Base-by-base conservation (phyloP, 441 rosid genomes). In the Viola pubescens region DNA sequence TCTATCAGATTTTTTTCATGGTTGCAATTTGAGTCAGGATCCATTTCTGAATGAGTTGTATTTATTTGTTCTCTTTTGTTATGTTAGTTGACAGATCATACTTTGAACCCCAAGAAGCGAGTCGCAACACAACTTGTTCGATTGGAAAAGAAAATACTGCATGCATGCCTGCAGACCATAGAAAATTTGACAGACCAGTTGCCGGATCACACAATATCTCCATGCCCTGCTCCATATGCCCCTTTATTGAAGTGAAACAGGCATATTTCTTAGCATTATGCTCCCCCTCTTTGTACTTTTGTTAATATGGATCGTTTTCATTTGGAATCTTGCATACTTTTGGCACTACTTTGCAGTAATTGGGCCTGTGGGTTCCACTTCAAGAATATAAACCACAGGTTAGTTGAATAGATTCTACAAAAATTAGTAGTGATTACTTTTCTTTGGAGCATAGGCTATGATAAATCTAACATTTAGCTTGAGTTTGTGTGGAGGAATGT, bases 111-210 rank as follows among this genome's bases (percentile, higher is more conserved):
- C 38, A 83, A 82, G 83, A 88, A 82, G 77, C 80, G 82, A 78
- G 96, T 91, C 51, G 97, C 98, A 38, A 87, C 94, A 41, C 86
- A 84, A 76, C 95, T 91, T 62, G 94, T 87, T 59, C 76, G 78
- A 70, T 55, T 82, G 75, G 98, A 91, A 77, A 91, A 91, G 94
- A 89, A 82, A 79, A 89, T 87, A 63, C 85, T 91, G 48, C 73
- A 73, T 54, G 91, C 91, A 54, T 91, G 95, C 75, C 72, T 89
- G 72, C 75, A 70, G 76, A 79, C 84, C 11, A 75, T 91, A 46
- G 60, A 60, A 12, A 81, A 80, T 70, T 66, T 91, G 76, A 77
- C 85, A 60, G 74, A 71, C 57, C 82, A 81, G 74, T 72, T 92
- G 77, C 98, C 98, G 4, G 91, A 89, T 75, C 66, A 76, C 62